phyloP scores from a whole-genome alignment of 1,284 basidiomycete species.

The Cystobasidiaceae sp. region DNA sequence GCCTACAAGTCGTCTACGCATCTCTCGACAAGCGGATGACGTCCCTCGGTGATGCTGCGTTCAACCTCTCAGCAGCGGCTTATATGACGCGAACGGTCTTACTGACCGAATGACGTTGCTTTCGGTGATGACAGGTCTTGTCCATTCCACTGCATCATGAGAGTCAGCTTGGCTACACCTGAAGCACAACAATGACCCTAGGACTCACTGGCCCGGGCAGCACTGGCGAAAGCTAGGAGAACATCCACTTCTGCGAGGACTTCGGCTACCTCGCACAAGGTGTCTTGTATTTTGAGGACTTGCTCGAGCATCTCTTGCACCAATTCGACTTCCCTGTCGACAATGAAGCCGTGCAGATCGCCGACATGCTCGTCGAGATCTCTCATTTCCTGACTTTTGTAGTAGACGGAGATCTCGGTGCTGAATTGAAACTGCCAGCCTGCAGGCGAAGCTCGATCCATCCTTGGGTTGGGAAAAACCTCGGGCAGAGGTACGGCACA shows the following conservation, averaged over 20 bases:
- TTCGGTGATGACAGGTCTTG: constrained; percentile 67
- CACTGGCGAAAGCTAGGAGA: constrained; percentile 69
- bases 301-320: constrained; percentile 65
- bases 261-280: constrained; percentile 59
- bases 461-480: constrained; percentile 53
- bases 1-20: constrained; percentile 73
- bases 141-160: constrained; percentile 55
- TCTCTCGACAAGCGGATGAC: constrained; percentile 78
- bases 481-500: constrained; percentile 63
- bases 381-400: constrained; percentile 48
- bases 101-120: constrained; percentile 64
- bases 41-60: constrained; percentile 43
- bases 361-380: constrained; percentile 59
- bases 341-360: constrained; percentile 69
- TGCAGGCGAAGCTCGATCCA: constrained; percentile 44
- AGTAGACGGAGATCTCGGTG: constrained; percentile 47
- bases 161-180: not conserved
- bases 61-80: not conserved
- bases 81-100: constrained; percentile 42
- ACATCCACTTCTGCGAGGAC: constrained; percentile 82
- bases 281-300: constrained; percentile 56
- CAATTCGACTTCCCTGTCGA: constrained; percentile 73
- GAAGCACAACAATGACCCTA: too few relatives aligned
- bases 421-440: constrained; percentile 44
- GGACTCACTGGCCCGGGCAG: constrained; percentile 48